Evolutionary conservation across 1,284 basidiomycete species (phyloP).

Genomic region (Amylostereum areolatum): DNA sequence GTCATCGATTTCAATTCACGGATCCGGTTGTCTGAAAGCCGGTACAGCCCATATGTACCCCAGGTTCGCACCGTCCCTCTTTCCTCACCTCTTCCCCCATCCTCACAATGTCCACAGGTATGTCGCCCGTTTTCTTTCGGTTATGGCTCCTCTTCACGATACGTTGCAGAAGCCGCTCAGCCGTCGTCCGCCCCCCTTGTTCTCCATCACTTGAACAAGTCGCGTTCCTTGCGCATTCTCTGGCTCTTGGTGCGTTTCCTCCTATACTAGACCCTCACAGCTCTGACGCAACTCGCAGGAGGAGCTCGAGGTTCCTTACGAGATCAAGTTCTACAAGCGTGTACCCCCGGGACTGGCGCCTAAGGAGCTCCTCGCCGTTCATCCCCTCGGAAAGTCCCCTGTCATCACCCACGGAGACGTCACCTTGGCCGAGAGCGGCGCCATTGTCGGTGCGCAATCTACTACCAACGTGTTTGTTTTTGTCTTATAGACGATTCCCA

Average conservation of each 20-base stretch:
- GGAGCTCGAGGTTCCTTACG: slow-evolving; percentile 23
- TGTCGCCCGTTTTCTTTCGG: neutral
- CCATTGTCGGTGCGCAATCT: slow-evolving; percentile 35
- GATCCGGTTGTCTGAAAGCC: neutral
- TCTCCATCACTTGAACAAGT: slow-evolving; percentile 46
- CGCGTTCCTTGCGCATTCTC: slow-evolving; percentile 45
- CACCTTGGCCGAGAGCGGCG: slow-evolving; percentile 41
- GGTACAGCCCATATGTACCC: neutral
- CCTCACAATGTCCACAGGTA: neutral
- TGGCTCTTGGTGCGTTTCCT: slow-evolving; percentile 41
- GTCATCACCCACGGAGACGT: slow-evolving; percentile 40
- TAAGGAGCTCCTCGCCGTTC: slow-evolving; percentile 31
- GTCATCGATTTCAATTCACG: neutral
- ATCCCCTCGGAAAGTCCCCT: slow-evolving; percentile 41
- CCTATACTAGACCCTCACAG: neutral
- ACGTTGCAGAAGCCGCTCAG: no score
- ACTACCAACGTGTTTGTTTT: neutral
- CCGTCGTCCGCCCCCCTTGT: slow-evolving; percentile 16
- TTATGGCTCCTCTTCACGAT: neutral
- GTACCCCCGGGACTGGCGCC: slow-evolving; percentile 17
- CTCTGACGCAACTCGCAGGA: slow-evolving; percentile 14
- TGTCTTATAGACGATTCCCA: slow-evolving; percentile 10
- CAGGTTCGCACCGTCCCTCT: neutral
- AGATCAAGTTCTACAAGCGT: slow-evolving; percentile 23
- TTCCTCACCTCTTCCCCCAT: neutral